phyloP scores from a whole-genome alignment of 208 protist species.

The Leishmania arabica region DNA sequence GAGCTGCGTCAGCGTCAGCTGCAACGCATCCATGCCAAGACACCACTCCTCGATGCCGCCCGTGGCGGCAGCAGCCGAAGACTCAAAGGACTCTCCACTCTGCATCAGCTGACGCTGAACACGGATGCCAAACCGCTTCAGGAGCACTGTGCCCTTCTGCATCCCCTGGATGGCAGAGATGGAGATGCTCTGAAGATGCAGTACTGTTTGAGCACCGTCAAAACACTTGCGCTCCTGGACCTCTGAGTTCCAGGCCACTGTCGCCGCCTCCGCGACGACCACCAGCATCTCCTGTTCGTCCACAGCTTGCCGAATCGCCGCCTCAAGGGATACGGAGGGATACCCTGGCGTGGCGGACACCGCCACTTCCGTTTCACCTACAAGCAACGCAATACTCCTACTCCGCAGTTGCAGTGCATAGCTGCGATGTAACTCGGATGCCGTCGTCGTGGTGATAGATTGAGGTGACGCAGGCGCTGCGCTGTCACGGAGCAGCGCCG shows the following conservation, averaged over 20 bases:
- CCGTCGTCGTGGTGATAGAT: not conserved
- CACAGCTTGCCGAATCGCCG: slow-evolving; percentile 7
- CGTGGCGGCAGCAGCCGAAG: not conserved
- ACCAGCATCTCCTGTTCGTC: slow-evolving; percentile 9
- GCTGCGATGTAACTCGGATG: not conserved
- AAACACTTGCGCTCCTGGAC: not conserved
- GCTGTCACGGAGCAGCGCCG: not conserved
- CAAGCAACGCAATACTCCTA: slow-evolving; percentile 17
- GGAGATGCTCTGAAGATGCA: slow-evolving; percentile 24
- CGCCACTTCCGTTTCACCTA: slow-evolving; percentile 8
- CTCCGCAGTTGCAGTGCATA: slow-evolving; percentile 9
- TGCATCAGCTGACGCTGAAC: slow-evolving; percentile 9
- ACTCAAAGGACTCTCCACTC: not conserved
- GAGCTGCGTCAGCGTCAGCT: slow-evolving; percentile 27
- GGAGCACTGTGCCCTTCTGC: slow-evolving; percentile 9
- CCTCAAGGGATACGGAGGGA: slow-evolving; percentile 4
- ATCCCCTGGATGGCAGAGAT: slow-evolving; percentile 17
- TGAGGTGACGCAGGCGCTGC: not conserved
- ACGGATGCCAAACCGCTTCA: slow-evolving; percentile 15
- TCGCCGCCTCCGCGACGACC: slow-evolving; percentile 11
- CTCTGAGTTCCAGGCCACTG: slow-evolving; percentile 23
- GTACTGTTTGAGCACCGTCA: slow-evolving; percentile 6
- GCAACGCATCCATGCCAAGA: slow-evolving; percentile 21
- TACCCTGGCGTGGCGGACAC: not conserved
- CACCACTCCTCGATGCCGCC: slow-evolving; percentile 24